phyloP scores from a whole-genome alignment of 169 alveolate species.

The Plasmodium fragile region DNA sequence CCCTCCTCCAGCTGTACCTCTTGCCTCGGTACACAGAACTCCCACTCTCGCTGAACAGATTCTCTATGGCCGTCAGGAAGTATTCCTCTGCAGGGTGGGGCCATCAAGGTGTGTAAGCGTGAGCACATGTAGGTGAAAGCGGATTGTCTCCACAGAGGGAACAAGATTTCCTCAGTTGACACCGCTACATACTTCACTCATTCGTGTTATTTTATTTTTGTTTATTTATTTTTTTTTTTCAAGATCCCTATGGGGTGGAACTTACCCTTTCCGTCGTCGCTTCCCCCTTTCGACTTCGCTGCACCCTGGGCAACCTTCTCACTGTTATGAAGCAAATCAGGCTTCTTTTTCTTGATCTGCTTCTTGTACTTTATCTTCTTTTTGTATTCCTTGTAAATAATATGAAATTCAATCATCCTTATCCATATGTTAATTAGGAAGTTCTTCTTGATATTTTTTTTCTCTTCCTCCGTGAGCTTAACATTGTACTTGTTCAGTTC shows the following conservation, averaged over 20 bases:
- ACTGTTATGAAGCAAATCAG: neutral
- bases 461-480: slow-evolving; percentile 73
- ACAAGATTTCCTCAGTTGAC: neutral
- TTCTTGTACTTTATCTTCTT: slow-evolving; percentile 49
- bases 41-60: slow-evolving; percentile 12
- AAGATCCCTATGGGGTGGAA: neutral
- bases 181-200: neutral
- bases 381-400: slow-evolving; percentile 52
- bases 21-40: slow-evolving; percentile 1
- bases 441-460: slow-evolving; percentile 61
- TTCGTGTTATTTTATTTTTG: neutral
- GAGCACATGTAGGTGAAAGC: neutral
- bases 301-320: neutral
- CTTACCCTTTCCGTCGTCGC: neutral
- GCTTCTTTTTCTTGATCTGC: slow-evolving; percentile 14
- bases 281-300: neutral
- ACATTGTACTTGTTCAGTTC: slow-evolving; percentile 63
- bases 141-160: neutral
- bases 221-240: neutral
- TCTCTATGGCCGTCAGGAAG: slow-evolving; percentile 44
- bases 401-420: slow-evolving; percentile 76
- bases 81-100: slow-evolving; percentile 22
- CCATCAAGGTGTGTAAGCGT: neutral
- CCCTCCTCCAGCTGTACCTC: neutral
- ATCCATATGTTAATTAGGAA: slow-evolving; percentile 80